Conservation (phyloP, 2,329 filamentous ascomycete species). For the Monosporascus ibericus region DNA sequence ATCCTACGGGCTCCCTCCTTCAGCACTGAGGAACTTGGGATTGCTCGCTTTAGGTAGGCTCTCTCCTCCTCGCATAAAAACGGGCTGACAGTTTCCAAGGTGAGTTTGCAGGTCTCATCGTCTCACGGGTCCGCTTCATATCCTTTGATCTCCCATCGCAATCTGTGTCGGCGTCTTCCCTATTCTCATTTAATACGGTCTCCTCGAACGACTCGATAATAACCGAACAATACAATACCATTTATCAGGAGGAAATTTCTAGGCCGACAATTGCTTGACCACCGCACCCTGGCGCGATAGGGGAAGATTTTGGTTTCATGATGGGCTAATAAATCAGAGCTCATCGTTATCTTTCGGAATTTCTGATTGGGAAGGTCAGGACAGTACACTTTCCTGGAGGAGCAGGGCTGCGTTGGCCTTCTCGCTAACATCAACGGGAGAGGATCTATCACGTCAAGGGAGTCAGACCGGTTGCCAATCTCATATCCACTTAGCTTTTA, state of each 20-base stretch:
- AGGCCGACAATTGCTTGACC: background rate
- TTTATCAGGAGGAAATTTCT: background rate
- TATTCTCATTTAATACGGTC: background rate
- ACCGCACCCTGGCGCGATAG: too few relatives aligned
- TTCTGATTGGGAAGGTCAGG: too few relatives aligned
- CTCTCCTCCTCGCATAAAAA: background rate
- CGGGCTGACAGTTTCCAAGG: slow-evolving; percentile 12
- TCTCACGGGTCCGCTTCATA: slow-evolving; percentile 15
- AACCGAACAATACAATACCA: too few relatives aligned
- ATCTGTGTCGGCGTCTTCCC: background rate
- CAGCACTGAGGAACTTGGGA: slow-evolving; percentile 20
- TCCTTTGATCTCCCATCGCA: slow-evolving; percentile 1
- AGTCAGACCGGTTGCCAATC: too few relatives aligned
- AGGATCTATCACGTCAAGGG: too few relatives aligned
- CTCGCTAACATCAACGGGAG: too few relatives aligned
- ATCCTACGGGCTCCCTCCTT: slow-evolving; percentile 27
- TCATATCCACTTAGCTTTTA: too few relatives aligned
- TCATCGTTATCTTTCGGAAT: too few relatives aligned
- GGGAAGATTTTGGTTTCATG: too few relatives aligned
- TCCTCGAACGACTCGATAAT: background rate
- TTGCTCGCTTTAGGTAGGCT: slow-evolving; percentile 22
- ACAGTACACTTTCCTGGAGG: too few relatives aligned
- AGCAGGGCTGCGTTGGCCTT: too few relatives aligned
- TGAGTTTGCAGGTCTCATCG: slow-evolving; percentile 17
- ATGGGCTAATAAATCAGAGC: too few relatives aligned